Evolutionary conservation across 345 rosid genomes (phyloP), one percentile per base, ranked within the genome.

Genomic region (Cardamine resedifolia): DNA sequence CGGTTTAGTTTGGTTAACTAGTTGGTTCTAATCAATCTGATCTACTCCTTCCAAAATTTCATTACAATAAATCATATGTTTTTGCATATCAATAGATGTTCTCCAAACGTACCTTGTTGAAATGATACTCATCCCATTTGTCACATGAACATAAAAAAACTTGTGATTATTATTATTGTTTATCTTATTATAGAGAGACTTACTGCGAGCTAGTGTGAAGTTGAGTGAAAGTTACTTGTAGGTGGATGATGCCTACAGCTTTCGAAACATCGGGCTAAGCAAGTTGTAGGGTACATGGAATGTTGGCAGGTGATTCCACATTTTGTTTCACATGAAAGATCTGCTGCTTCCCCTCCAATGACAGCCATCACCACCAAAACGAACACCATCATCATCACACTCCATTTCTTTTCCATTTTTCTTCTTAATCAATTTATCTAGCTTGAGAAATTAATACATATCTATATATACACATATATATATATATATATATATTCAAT

Each of bases 361-460:
- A 58, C 41, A 48, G 5, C 19, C 59, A 70, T 34, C 28, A 36
- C 15, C n/a, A 70, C 67, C 20, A 59, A 23, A 36, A 70, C 28
- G 0, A 48, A 47, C 9, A 70, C 27, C 49, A 66, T 51, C 16
- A 48, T 16, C 58, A 34, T 49, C 3, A 24, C 30, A n/a, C 50
- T 58, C 74, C 24, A 48, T 10, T 59, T 70, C 10, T 49, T 59
- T 15, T 34, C 67, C 74, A 70, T 70, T 5, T 69, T 28, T 58
- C 19, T 70, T n/a, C 20, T 31, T 34, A 20, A 21, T n/a, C 31
- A 15, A 8, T 21, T 19, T 19, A 6, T 69, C 3, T 30, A 19
- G 30, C 10, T 41, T 53, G 1, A 18, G 7, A 11, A 52, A 3
- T n/a, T 0, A 10, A 18, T 56, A 30, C 3, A n/a, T n/a, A n/a